Base-by-base conservation (phyloP, 352 stramenopile species). In the Pythium pyrilobum region DNA sequence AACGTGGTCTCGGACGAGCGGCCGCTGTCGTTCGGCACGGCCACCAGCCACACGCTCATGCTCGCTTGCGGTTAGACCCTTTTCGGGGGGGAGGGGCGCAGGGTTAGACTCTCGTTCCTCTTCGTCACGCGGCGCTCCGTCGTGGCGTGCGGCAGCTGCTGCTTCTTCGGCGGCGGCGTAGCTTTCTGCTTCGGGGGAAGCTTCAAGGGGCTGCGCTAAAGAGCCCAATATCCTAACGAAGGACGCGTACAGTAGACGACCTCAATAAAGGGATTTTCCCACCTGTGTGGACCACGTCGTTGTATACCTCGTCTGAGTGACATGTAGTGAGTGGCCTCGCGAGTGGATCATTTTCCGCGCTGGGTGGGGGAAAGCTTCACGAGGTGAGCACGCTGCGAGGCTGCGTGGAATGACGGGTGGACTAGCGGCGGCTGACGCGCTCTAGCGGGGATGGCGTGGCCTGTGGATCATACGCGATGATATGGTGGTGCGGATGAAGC, bases 1-100 rank as follows among this genome's bases (percentile, higher is more conserved):
- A 93, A 93, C 0, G 83, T 93, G 24, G 81, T 87, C 57, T 93
- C 83, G 51, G 74, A 85, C 23, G 83, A 90, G 52, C 72, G 80
- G 59, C 70, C 84, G 66, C 74, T 72, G 65, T 93, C 83, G 56
- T 93, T 93, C n/a, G 83, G 83, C 50, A 92, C 79, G 38, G 78
- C 82, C 53, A 93, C 81, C 12, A 93, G 68, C 83, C 81, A 92
- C 56, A 88, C 74, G 56, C 78, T 68, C 67, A 76, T 69, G 13
- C n/a, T 57, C 34, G 29, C 9, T 37, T n/a, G n/a, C 32, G 13
- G 9, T 21, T 15, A 20, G 46, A 70, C 77, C 45, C 40, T 48
- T 12, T 23, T 37, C 1, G 4, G 33, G 13, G 16, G n/a, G n/a
- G n/a, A n/a, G n/a, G n/a, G n/a, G n/a, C n/a, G n/a, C n/a, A n/a